Percentiles rank a stretch among this genome's conserved stretches.
Conservation (phyloP, 805 yeast genomes). For the Jamesozyma lodderae region DNA sequence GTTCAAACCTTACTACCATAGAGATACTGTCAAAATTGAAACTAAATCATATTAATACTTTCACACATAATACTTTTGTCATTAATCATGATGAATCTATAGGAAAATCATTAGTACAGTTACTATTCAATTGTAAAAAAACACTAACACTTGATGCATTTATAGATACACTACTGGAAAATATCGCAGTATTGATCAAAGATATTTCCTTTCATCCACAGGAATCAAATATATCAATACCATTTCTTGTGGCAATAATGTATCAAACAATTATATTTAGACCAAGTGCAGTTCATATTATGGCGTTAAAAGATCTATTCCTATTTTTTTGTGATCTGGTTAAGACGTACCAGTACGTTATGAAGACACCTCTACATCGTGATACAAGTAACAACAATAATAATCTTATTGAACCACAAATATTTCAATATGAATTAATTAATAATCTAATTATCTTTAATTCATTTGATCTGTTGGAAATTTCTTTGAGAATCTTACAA, state of each 20-base stretch:
- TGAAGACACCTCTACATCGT: constrained; percentile 18
- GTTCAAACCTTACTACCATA: constrained; percentile 20
- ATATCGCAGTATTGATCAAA: constrained; percentile 22
- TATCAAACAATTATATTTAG: constrained; percentile 49
- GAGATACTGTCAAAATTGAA: constrained; percentile 21
- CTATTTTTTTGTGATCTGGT: constrained; percentile 23
- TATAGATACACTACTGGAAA: constrained; percentile 20
- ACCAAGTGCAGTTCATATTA: constrained; percentile 47
- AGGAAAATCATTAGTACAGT: constrained; percentile 17
- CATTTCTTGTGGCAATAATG: constrained; percentile 51
- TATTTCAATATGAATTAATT: constrained; percentile 39
- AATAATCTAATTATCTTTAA: constrained; percentile 44
- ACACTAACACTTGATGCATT: constrained; percentile 17
- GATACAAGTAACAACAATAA: constrained; percentile 15
- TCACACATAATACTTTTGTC: constrained; percentile 10
- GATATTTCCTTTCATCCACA: constrained; percentile 17
- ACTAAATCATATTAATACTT: constrained; percentile 12
- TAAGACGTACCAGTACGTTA: constrained; percentile 18
- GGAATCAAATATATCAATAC: constrained; percentile 34
- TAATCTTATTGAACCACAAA: constrained; percentile 22
- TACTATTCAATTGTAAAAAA: constrained; percentile 14
- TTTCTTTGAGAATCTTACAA: constrained; percentile 27
- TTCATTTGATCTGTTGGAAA: constrained; percentile 50
- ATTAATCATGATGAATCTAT: constrained; percentile 17
- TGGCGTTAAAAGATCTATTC: constrained; percentile 30